These are phyloP conservation scores for Aureobasidium musti DNA, from an alignment of 2,329 filamentous ascomycete species.

Conservation along the genomic window DNA sequence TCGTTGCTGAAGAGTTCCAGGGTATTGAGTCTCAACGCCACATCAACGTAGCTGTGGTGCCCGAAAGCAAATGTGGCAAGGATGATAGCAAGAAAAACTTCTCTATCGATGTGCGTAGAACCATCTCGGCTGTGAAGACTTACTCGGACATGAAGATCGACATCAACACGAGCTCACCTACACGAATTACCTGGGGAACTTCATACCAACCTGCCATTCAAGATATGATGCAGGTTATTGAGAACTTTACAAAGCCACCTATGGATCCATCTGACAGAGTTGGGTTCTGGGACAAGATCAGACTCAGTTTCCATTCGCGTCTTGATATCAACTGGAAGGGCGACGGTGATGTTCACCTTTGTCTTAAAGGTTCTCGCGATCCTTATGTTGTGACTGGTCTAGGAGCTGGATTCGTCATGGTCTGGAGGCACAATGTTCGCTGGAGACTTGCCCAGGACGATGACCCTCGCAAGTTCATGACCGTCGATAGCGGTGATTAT, in stretches of 20 bases:
- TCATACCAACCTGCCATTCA: conserved; percentile 98
- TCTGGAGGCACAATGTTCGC: conserved; percentile 91
- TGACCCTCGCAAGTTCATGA: conserved; percentile 92
- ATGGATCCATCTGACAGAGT: conserved; percentile 90
- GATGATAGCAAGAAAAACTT: conserved; percentile 68
- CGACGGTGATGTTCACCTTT: conserved; percentile 91
- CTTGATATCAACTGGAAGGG: conserved; percentile 90
- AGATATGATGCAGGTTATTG: conserved; percentile 99
- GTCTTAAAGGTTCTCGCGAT: conserved; percentile 84
- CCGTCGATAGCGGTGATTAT: conserved; percentile 91
- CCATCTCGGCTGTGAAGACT: conserved; percentile 92
- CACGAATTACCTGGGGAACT: conserved; percentile 93
- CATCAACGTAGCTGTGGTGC: conserved; percentile 81
- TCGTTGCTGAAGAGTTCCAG: conserved; percentile 91
- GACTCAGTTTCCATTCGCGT: conserved; percentile 89
- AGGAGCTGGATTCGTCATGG: conserved; percentile 96
- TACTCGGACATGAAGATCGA: conserved; percentile 91
- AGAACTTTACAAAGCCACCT: conserved; percentile 95
- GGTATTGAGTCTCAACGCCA: conserved; percentile 76
- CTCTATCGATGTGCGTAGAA: conserved; percentile 81
- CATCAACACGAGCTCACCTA: conserved; percentile 90
- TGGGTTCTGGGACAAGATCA: conserved; percentile 98
- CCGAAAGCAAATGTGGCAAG: conserved; percentile 59
- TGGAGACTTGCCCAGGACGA: conserved; percentile 83
- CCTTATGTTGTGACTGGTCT: conserved; percentile 91